Evolutionary conservation across 1,284 basidiomycete genomes (phyloP).

Genomic region (Malassezia psittaci): DNA sequence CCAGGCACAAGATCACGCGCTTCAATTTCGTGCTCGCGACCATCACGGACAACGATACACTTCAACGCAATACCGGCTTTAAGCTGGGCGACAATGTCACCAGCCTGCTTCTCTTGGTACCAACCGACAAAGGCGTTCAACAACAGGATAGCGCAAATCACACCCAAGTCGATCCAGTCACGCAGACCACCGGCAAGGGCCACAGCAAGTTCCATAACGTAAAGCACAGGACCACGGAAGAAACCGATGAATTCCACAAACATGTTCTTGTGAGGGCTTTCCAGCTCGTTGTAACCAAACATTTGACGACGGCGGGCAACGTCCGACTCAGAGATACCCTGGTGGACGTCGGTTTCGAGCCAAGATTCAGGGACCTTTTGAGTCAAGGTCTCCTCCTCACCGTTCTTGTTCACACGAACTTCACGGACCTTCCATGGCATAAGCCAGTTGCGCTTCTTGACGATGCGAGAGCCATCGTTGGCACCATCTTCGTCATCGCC

Average conservation of each 20-base stretch:
- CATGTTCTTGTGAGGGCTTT: constrained; percentile 49
- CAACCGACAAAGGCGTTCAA: constrained; percentile 55
- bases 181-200: constrained; percentile 49
- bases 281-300: constrained; percentile 50
- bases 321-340: constrained; percentile 51
- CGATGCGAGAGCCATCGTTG: constrained; percentile 30
- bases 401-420: constrained; percentile 47
- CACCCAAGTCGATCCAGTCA: constrained; percentile 54
- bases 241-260: constrained; percentile 52
- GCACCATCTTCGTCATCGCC: constrained; percentile 29
- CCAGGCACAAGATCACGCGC: constrained; percentile 55
- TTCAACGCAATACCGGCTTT: constrained; percentile 55
- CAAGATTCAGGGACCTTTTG: constrained; percentile 44
- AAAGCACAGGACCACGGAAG: constrained; percentile 50
- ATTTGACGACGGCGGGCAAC: constrained; percentile 44
- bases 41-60: constrained; percentile 51
- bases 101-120: constrained; percentile 55
- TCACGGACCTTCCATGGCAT: constrained; percentile 43
- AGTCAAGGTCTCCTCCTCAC: constrained; percentile 41
- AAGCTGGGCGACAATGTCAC: constrained; percentile 54
- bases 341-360: constrained; percentile 52
- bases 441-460: constrained; percentile 41
- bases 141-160: constrained; percentile 50
- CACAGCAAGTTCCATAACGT: constrained; percentile 50
- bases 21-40: constrained; percentile 52